Evolutionary conservation across 192 early-diverging fungal species (phyloP), one percentile per base, ranked within the genome.

Genomic region (Rhizophagus clarus): DNA sequence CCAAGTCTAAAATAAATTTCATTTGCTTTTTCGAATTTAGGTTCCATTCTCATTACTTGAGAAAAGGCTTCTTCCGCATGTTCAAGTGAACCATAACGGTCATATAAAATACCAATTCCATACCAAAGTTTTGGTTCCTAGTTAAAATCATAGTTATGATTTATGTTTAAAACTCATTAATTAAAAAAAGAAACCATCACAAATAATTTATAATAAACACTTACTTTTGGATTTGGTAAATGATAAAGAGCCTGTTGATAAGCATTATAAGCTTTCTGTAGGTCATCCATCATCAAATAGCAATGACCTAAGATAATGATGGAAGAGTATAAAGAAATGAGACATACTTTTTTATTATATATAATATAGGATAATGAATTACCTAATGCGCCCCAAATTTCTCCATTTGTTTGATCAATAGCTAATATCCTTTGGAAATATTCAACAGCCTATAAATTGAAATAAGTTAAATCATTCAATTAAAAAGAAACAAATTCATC

Each of bases 81-180:
- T 73, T 99, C 97, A 61, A 95, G 93, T 4, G 97, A 98, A 22
- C 96, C 97, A 80, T 97, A 99, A 34, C 96, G 92, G 82, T 98
- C 97, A 80, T 99, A 98, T 9, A 98, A 86, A 76, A 97, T 98
- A 40, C 97, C 98, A 66, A 98, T 98, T 12, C 97, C 97, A 80
- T 98, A 99, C 98, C 98, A 99, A 34, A 99, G 91, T 83, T 97
- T 97, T 8, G 97, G 96, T 81, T 98, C 98, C 93, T 96, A 70
- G 28, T 64, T 22, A 34, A 34, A 34, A 79, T n/a, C 20, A 17
- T 26, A 37, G 6, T 22, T 24, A 34, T 62, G 31, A n/a, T 4
- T 37, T 26, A 61, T 20, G 3, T 14, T 72, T 28, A 14, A 73
- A 76, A 40, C 24, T 45, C 75, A 80, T 66, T 61, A 72, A 62